Conservation (phyloP, 345 rosid species). For the Ceriops tagal region DNA sequence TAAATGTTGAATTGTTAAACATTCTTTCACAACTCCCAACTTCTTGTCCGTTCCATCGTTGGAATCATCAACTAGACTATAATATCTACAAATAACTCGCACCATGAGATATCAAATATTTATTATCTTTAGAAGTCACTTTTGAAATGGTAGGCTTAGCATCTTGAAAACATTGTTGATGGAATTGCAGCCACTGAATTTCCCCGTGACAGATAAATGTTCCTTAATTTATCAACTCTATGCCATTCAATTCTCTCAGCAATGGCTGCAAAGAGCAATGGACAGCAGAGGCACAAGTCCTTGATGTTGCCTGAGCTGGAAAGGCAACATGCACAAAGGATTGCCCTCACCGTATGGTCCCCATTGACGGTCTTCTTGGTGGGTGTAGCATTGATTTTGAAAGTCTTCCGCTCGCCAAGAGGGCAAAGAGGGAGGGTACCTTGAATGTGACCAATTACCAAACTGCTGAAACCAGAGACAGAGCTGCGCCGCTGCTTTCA, state of each 20-base stretch:
- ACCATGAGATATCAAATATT: no score
- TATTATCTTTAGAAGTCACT: no score
- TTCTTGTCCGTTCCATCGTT: no score
- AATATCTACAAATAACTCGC: no score
- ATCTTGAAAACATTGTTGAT: not conserved
- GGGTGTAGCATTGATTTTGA: conserved; percentile 22
- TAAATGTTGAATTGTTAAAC: no score
- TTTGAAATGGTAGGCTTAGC: no score
- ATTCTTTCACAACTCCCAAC: no score
- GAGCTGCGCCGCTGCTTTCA: conserved; percentile 16
- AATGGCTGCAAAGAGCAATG: conserved; percentile 83
- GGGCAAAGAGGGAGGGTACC: conserved; percentile 19
- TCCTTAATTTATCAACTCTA: no score
- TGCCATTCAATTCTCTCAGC: conserved; percentile 38
- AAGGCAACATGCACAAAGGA: conserved; percentile 92
- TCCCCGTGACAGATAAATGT: not conserved
- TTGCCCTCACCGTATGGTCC: conserved; percentile 74
- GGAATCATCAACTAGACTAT: no score
- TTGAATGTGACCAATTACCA: conserved; percentile 20
- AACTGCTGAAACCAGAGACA: conserved; percentile 11
- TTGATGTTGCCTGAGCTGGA: conserved; percentile 92
- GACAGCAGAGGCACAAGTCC: conserved; percentile 90
- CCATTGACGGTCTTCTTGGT: conserved; percentile 27
- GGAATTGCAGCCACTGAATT: not conserved
- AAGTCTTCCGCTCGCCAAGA: conserved; percentile 15